Evolutionary conservation across 768 basidiomycete genomes (phyloP).

Genomic region (Kwoniella newhampshirensis): DNA sequence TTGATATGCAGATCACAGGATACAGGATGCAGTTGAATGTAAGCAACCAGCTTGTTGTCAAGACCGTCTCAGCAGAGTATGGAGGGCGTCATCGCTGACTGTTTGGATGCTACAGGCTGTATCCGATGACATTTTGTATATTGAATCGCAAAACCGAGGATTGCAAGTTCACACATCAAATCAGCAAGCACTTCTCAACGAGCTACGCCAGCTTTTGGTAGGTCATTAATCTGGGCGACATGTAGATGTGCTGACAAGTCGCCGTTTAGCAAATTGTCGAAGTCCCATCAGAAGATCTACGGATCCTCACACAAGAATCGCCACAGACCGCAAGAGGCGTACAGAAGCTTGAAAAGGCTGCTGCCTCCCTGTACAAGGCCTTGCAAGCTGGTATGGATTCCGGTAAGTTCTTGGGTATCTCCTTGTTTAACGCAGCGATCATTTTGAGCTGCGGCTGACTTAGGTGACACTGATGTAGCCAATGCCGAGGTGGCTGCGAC

Average conservation of each 20-base stretch:
- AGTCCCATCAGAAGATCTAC: constrained; percentile 73
- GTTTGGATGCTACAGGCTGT: constrained; percentile 66
- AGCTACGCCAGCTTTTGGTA: constrained; percentile 84
- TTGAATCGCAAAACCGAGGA: constrained; percentile 94
- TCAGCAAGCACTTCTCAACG: constrained; percentile 76
- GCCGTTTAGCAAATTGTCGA: constrained; percentile 82
- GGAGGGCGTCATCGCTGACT: constrained; percentile 8
- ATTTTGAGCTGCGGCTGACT: neutral
- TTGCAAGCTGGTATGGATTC: constrained; percentile 84
- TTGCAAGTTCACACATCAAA: constrained; percentile 97
- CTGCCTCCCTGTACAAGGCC: constrained; percentile 89
- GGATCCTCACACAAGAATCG: constrained; percentile 82
- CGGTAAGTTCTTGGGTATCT: constrained; percentile 63
- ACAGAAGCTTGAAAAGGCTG: constrained; percentile 74
- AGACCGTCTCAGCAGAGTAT: neutral
- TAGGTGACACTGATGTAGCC: constrained; percentile 13
- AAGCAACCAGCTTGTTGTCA: constrained; percentile 40
- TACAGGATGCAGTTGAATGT: constrained; percentile 98
- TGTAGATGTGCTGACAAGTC: constrained; percentile 1
- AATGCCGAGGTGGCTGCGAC: constrained; percentile 89
- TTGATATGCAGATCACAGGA: constrained; percentile 83
- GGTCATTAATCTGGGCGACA: constrained; percentile 21
- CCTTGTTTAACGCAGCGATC: too few species aligned
- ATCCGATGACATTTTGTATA: constrained; percentile 88
- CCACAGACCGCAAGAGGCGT: constrained; percentile 77